Evolutionary conservation across 257 asterid species (phyloP), one percentile per base, ranked within the genome.

Genomic region (Perilla frutescens): DNA sequence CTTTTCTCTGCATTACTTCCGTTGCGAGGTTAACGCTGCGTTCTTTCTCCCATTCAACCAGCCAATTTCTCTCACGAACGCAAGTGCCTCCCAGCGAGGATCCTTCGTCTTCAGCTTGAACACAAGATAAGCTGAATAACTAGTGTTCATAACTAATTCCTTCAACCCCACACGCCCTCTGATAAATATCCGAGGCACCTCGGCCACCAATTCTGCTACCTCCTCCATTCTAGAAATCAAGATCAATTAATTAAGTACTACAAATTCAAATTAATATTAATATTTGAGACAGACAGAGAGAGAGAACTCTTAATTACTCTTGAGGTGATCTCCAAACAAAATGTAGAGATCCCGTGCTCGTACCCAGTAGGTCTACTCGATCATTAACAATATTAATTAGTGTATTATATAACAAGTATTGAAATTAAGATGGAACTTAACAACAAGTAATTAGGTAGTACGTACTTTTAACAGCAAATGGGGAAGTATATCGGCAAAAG

Each of bases 401-500:
- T 20, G 26, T 20, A 20, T 20, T 20, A 20, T 20, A 20, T 20
- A 20, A n/a, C n/a, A 20, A 20, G 26, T n/a, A n/a, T 20, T 20
- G 0, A 20, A 20, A 20, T 20, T 20, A 20, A 20, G 26, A 20
- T 20, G 26, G 26, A 20, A 20, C 26, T 20, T 20, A 20, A 20
- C 26, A 20, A 20, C 26, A 20, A 20, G 26, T 20, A 20, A 20
- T 20, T 20, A 20, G 26, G 26, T 1, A 20, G 26, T 1, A 20
- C 26, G 26, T 20, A 20, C 26, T 20, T 20, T 20, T 8, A 44
- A 5, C 3, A 58, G 6, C 20, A 34, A 9, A 29, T 11, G 7
- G 20, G 44, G 7, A 44, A 71, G 61, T 11, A 72, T 14, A 37
- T n/a, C 14, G 6, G 43, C 77, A 49, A 72, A 36, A 32, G 53